phyloP scores from a whole-genome alignment of 441 rosid species.

The Erodium trifolium region DNA sequence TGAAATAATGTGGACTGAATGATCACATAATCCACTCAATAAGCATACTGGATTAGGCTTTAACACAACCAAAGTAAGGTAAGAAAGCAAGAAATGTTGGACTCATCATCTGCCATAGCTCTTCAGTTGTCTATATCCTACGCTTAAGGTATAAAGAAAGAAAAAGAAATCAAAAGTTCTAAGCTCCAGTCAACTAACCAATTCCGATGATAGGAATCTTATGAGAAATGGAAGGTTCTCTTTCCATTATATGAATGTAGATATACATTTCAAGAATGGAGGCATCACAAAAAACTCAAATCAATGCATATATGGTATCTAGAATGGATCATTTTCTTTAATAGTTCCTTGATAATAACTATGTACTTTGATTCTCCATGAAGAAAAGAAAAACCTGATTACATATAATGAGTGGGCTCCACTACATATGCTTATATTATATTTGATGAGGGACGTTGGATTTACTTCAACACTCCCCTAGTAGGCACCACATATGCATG shows the following conservation, averaged over 20 bases:
- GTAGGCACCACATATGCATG: too few species aligned
- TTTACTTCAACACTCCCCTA: too few species aligned
- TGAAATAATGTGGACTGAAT: too few species aligned
- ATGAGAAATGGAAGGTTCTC: not conserved
- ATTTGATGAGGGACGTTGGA: too few species aligned
- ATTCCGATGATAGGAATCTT: not conserved
- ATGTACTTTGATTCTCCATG: not conserved
- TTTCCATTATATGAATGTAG: not conserved
- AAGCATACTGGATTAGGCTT: too few species aligned
- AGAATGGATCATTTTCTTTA: not conserved
- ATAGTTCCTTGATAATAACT: not conserved
- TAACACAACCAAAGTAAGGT: not conserved
- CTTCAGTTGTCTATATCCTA: slow-evolving; percentile 8
- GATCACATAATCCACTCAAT: too few species aligned
- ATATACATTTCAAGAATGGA: not conserved
- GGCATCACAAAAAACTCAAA: not conserved
- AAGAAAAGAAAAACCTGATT: too few species aligned
- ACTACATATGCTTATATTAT: too few species aligned
- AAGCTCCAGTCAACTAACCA: slow-evolving; percentile 5
- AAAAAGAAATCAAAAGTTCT: not conserved
- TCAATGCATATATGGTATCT: not conserved
- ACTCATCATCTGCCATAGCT: not conserved
- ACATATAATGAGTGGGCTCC: too few species aligned
- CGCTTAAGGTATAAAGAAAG: not conserved
- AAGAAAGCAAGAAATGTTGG: slow-evolving; percentile 8